phyloP scores from a whole-genome alignment of 345 rosid species.

The Euphorbia tirucalli region DNA sequence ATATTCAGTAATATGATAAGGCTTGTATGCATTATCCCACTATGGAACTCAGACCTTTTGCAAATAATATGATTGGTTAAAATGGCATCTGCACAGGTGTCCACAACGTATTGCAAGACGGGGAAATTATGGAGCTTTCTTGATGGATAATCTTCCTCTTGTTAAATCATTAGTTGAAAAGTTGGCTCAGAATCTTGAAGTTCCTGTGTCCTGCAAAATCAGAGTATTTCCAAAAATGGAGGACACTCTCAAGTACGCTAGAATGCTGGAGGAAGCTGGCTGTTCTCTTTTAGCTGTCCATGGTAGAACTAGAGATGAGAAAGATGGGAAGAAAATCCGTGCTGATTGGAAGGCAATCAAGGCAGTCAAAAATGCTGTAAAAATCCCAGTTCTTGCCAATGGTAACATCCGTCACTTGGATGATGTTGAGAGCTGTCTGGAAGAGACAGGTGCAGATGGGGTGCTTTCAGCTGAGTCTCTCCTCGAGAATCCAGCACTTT shows the following conservation, averaged over 20 bases:
- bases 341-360: constrained; percentile 80
- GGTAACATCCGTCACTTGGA: constrained; percentile 84
- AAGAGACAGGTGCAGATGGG: constrained; percentile 80
- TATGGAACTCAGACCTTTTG: neutral
- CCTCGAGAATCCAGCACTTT: constrained; percentile 89
- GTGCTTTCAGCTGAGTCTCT: constrained; percentile 95
- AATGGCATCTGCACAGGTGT: constrained; percentile 47
- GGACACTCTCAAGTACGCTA: constrained; percentile 78
- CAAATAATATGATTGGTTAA: neutral
- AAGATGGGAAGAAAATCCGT: constrained; percentile 75
- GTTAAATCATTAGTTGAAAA: constrained; percentile 82
- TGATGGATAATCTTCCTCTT: constrained; percentile 93
- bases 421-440: constrained; percentile 61
- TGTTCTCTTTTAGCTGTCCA: constrained; percentile 91
- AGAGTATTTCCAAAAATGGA: constrained; percentile 68
- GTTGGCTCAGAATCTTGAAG: constrained; percentile 54
- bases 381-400: constrained; percentile 90
- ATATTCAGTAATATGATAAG: neutral
- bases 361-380: constrained; percentile 68
- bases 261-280: constrained; percentile 93
- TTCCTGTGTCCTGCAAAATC: constrained; percentile 91
- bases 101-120: constrained; percentile 92
- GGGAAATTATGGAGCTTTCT: constrained; percentile 89
- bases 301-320: constrained; percentile 83
- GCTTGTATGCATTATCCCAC: neutral